phyloP scores from a whole-genome alignment of 2,329 filamentous ascomycete genomes.

The Neonectria ditissima region DNA sequence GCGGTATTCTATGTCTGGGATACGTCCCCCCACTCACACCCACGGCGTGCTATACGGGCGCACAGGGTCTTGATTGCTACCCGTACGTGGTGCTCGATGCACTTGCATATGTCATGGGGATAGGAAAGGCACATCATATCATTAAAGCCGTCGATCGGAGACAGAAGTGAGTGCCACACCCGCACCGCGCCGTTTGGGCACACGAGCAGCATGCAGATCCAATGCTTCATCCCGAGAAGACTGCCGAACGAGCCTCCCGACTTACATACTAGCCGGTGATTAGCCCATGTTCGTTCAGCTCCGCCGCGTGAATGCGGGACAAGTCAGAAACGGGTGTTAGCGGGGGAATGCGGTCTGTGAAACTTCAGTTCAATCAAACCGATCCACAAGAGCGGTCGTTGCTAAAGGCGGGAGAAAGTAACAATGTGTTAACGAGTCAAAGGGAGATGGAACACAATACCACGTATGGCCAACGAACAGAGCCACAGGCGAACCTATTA shows the following conservation, averaged over 20 bases:
- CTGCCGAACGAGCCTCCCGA: constrained; percentile 7
- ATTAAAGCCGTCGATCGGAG: not conserved
- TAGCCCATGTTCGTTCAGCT: constrained; percentile 12
- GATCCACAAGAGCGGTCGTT: not conserved
- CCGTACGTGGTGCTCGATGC: not conserved
- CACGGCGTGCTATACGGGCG: constrained; percentile 8
- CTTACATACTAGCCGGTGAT: constrained; percentile 2
- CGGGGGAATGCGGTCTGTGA: constrained; percentile 16
- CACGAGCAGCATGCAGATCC: constrained; percentile 8
- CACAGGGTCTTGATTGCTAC: not conserved
- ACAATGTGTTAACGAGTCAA: not conserved
- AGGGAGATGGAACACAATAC: not conserved
- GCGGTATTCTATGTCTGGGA: not conserved
- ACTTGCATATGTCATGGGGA: constrained; percentile 2
- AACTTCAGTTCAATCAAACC: not conserved
- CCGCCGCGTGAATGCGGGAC: constrained; percentile 16
- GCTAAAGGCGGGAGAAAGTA: not conserved
- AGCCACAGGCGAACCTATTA: not conserved
- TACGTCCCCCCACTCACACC: not conserved
- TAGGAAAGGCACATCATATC: constrained; percentile 5
- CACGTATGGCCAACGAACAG: not conserved
- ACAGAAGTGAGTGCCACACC: not conserved
- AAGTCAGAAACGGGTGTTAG: constrained; percentile 16
- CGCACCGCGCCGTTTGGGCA: not conserved
- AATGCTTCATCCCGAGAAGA: constrained; percentile 6